Percentiles rank a stretch among this genome's conserved stretches.
phyloP scores from a whole-genome alignment of 305 asterid species.

The Rubia peregrina region DNA sequence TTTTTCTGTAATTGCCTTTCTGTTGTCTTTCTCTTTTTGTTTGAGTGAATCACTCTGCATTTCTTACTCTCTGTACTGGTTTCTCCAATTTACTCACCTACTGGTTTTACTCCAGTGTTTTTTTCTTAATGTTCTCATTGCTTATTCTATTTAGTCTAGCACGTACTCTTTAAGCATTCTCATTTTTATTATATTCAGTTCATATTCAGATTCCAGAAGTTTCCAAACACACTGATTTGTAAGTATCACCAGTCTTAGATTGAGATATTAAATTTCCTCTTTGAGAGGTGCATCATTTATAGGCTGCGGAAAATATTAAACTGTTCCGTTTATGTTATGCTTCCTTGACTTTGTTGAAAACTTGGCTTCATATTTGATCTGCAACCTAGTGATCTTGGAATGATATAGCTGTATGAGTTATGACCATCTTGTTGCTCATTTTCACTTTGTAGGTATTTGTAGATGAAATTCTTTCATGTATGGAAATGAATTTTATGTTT shows the following conservation, averaged over 20 bases:
- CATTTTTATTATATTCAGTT: background rate
- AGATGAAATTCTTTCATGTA: constrained; percentile 11
- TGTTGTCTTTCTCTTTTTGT: background rate
- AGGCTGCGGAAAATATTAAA: background rate
- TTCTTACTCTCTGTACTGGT: background rate
- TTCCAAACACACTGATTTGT: background rate
- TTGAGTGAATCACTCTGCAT: background rate
- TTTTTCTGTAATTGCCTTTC: background rate
- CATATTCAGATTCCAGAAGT: background rate
- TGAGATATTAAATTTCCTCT: background rate
- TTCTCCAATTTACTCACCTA: background rate
- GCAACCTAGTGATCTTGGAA: background rate
- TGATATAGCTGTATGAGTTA: background rate
- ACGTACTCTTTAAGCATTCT: background rate
- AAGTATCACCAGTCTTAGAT: background rate
- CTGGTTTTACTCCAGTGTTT: background rate
- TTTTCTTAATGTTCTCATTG: background rate
- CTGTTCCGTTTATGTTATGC: background rate
- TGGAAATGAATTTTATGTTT: constrained; percentile 12
- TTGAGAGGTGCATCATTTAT: background rate
- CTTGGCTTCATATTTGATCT: background rate
- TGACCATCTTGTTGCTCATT: background rate
- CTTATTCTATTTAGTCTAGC: background rate
- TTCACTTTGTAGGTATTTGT: background rate
- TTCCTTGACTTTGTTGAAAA: background rate